A percentile compares a stretch with the other conserved stretches of the same genome.
Conservation (phyloP, 768 basidiomycete genomes). For the Obba rivulosa region DNA sequence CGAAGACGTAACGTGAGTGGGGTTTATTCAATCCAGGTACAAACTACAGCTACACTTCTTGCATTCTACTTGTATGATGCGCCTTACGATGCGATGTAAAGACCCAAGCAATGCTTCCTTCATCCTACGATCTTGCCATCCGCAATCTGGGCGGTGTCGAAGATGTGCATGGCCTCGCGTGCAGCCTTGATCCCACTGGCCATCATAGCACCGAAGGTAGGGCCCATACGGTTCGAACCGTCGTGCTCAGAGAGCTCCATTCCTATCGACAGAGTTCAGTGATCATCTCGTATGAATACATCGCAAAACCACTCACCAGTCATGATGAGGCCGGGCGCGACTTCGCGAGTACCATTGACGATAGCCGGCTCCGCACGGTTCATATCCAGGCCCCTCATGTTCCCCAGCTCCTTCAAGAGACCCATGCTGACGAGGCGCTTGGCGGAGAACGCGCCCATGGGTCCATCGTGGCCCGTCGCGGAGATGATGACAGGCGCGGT, state of each 20-base stretch:
- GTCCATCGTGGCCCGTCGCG: slow-evolving; percentile 73
- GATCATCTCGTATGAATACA: neutral
- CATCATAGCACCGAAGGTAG: slow-evolving; percentile 80
- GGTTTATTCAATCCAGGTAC: no score
- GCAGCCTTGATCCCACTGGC: slow-evolving; percentile 56
- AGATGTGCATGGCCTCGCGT: slow-evolving; percentile 30
- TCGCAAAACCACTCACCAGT: slow-evolving; percentile 41
- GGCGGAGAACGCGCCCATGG: slow-evolving; percentile 78
- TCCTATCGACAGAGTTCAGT: slow-evolving; percentile 34
- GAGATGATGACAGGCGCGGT: slow-evolving; percentile 72
- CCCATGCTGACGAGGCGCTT: slow-evolving; percentile 74
- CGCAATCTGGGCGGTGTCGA: slow-evolving; percentile 27
- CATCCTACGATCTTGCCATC: slow-evolving; percentile 32
- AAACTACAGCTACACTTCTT: no score
- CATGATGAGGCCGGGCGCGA: slow-evolving; percentile 70
- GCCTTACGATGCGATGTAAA: no score
- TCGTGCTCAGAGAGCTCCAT: slow-evolving; percentile 85
- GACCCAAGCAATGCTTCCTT: neutral
- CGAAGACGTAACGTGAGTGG: no score
- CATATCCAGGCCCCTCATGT: slow-evolving; percentile 81
- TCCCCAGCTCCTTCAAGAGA: slow-evolving; percentile 67
- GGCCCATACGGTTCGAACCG: slow-evolving; percentile 63
- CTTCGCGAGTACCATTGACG: slow-evolving; percentile 72
- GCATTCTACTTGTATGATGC: no score
- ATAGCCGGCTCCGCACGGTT: slow-evolving; percentile 79